phyloP scores from a whole-genome alignment of 306 rosid species.

The Urtica urens region DNA sequence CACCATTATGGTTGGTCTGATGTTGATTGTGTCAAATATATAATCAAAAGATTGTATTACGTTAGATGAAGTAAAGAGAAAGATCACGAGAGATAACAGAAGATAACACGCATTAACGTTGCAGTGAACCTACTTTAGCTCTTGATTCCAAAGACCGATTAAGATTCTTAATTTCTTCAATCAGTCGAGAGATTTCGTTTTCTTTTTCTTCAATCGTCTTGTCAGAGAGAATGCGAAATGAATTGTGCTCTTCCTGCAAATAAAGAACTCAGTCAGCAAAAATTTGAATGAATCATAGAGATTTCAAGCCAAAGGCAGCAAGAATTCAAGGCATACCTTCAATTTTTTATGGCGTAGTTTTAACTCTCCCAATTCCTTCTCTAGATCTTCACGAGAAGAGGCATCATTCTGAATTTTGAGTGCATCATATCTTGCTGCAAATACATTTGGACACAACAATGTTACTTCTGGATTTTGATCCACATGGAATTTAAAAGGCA shows the following conservation, averaged over 20 bases:
- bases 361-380: conserved; percentile 80
- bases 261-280: conserved; percentile 22
- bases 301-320: conserved; percentile 3
- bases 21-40: conserved; percentile 23
- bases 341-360: conserved; percentile 51
- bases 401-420: conserved; percentile 74
- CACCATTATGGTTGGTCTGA: conserved; percentile 49
- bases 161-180: conserved; percentile 67
- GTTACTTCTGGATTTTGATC: conserved; percentile 6
- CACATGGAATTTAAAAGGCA: not conserved
- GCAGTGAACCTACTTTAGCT: conserved; percentile 40
- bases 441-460: conserved; percentile 13
- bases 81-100: conserved; percentile 5
- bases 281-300: conserved; percentile 8
- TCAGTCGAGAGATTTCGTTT: conserved; percentile 67
- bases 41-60: conserved; percentile 13
- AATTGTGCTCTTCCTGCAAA: conserved; percentile 70
- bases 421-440: conserved; percentile 76
- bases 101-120: too few species aligned
- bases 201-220: conserved; percentile 89
- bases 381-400: conserved; percentile 38
- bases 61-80: not conserved
- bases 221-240: conserved; percentile 90
- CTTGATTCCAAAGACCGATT: conserved; percentile 65
- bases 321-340: conserved; percentile 50